Base-by-base conservation (phyloP, 2,329 filamentous ascomycete genomes). In the Thelonectria rubi region DNA sequence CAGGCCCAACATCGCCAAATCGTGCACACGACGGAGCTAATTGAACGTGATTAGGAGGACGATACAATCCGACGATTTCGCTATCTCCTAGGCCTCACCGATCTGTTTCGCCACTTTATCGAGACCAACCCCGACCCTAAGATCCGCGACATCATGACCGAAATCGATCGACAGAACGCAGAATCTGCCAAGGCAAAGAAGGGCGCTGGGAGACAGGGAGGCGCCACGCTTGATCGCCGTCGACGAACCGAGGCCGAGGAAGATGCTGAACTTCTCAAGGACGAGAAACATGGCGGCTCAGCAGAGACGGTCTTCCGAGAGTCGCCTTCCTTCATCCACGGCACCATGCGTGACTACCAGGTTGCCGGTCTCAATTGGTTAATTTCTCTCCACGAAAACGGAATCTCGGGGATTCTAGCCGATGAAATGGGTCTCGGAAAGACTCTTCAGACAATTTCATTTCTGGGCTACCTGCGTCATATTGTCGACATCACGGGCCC, bases 401-500 rank as follows among this genome's bases (percentile, higher is more conserved):
- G 95, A 81, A 99, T 99, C 68, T 98, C 94, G 18, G 95, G 95
- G 69, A 99, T 99, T 65, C 82, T 99, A 51, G 95, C 95, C 63
- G 95, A 99, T 74, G 95, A 99, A 80, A 99, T 99, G 95, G 95
- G 95, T 78, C 84, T 99, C 18, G 95, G 95, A 72, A 99, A 99
- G 83, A 99, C 95, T 0, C 80, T 99, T 26, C 95, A 99, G 79
- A 99, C 95, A 0, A 99, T 99, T 62, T 91, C 95, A 2, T 99
- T 99, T 79, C 81, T 99, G 34, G 95, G 95, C 3, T 99, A 99
- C 74, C 83, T 99, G 45, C 89, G 95, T 72, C 95, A 97, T 78
- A 88, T 97, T 63, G 90, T 92, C 78, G 93, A 88, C 64, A 98
- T 94, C 69, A 92, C 86, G 7, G 95, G 95, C 0, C 95, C 95